Evolutionary conservation across 2,329 filamentous ascomycete genomes (phyloP).

Genomic region (Furcasterigmium sp.): DNA sequence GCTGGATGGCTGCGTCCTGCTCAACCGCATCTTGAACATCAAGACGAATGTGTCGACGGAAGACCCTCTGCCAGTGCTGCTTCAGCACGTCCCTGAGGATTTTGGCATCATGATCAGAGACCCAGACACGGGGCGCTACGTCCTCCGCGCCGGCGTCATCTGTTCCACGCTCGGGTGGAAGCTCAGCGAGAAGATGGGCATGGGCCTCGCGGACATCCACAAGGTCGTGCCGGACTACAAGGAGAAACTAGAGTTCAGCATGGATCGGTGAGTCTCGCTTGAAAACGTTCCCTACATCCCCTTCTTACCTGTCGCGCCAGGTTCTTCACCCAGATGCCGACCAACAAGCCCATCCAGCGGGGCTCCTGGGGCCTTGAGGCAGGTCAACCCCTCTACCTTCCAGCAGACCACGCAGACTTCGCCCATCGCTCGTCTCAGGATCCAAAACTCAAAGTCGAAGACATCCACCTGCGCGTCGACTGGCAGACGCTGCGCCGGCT

Average conservation of each 20-base stretch:
- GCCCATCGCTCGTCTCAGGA: conserved; percentile 53
- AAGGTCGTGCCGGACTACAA: conserved; percentile 73
- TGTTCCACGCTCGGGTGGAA: conserved; percentile 82
- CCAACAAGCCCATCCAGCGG: conserved; percentile 71
- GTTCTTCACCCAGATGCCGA: conserved; percentile 76
- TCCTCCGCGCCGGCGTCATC: conserved; percentile 69
- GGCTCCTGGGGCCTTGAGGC: conserved; percentile 82
- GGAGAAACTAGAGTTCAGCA: conserved; percentile 81
- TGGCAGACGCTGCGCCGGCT: conserved; percentile 83
- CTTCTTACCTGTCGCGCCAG: conserved; percentile 29
- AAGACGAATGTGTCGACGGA: conserved; percentile 54
- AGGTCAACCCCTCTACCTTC: conserved; percentile 69
- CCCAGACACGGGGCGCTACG: conserved; percentile 65
- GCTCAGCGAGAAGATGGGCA: conserved; percentile 66
- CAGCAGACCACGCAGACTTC: conserved; percentile 61
- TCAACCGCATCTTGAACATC: conserved; percentile 64
- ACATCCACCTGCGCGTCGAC: conserved; percentile 70
- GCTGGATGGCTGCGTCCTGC: conserved; percentile 52
- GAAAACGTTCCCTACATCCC: not conserved
- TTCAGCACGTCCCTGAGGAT: conserved; percentile 79
- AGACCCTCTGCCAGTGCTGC: conserved; percentile 63
- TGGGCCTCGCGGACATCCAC: conserved; percentile 68
- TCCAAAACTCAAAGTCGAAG: conserved; percentile 46
- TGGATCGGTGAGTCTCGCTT: conserved; percentile 60
- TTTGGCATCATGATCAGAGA: conserved; percentile 73